Evolutionary conservation across 2,329 filamentous ascomycete species (phyloP).

Genomic region (Diplodia seriata): DNA sequence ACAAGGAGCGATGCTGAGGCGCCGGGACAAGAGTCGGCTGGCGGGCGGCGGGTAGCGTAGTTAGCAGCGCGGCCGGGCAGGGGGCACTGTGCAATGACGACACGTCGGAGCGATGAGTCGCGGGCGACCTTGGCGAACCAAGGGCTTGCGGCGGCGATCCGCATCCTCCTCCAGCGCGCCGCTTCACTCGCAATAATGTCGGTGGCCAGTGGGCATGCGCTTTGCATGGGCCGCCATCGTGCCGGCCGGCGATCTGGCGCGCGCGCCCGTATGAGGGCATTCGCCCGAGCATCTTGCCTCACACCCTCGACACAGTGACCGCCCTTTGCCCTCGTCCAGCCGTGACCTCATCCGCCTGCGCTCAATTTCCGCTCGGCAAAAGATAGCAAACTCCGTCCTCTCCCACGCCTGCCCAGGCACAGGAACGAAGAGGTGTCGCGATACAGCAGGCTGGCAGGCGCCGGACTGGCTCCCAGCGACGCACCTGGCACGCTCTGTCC

Average conservation of each 20-base stretch:
- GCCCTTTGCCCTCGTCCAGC: constrained; percentile 18
- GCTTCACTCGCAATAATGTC: constrained; percentile 3
- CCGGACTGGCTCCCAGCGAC: not conserved
- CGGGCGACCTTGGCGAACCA: not conserved
- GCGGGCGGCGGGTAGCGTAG: constrained; percentile 7
- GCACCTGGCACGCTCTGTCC: not conserved
- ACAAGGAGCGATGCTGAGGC: constrained; percentile 29
- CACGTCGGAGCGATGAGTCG: constrained; percentile 4
- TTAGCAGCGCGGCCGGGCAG: constrained; percentile 16
- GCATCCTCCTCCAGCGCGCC: not conserved
- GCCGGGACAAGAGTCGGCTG: constrained; percentile 24
- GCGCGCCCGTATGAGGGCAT: constrained; percentile 6
- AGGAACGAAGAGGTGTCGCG: no score
- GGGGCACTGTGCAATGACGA: constrained; percentile 9
- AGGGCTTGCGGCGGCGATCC: constrained; percentile 3
- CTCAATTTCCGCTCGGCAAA: constrained; percentile 29
- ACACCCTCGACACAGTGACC: constrained; percentile 20
- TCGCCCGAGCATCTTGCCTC: constrained; percentile 4
- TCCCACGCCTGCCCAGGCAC: not conserved
- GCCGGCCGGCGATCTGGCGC: constrained; percentile 2
- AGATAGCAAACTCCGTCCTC: constrained; percentile 18
- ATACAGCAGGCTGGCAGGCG: no score
- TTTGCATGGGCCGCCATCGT: not conserved
- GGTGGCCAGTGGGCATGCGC: not conserved
- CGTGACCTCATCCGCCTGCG: constrained; percentile 26